Percentiles rank a stretch among this genome's conserved stretches.
Evolutionary conservation across 2,329 filamentous ascomycete species (phyloP).

Genomic region (Penicillium palitans): DNA sequence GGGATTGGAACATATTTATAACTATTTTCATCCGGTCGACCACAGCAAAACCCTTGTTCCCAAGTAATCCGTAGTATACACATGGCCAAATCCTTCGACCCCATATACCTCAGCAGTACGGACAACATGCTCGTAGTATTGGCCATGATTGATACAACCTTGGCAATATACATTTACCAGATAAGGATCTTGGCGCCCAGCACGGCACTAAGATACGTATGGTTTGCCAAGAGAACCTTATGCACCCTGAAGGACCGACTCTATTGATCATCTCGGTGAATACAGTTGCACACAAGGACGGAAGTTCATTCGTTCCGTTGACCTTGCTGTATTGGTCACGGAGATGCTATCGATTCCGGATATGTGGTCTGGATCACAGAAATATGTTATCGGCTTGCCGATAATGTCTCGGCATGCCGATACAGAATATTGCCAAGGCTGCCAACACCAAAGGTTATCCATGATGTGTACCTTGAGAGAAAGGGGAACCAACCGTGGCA

Average conservation of each 20-base stretch:
- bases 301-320: not conserved
- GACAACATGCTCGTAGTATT: not conserved
- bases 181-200: not conserved
- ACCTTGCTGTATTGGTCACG: not conserved
- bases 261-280: not conserved
- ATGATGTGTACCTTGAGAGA: conserved; percentile 26
- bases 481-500: not conserved
- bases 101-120: not conserved
- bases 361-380: no score
- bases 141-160: not conserved
- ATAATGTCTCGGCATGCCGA: no score
- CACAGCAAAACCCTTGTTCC: not conserved
- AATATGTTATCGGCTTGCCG: no score
- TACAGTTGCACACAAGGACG: not conserved
- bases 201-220: not conserved
- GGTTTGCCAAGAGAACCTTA: not conserved
- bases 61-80: not conserved
- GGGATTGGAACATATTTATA: not conserved
- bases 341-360: not conserved
- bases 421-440: not conserved
- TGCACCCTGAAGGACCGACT: not conserved
- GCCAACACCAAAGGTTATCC: not conserved
- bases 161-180: not conserved
- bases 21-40: not conserved
- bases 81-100: not conserved